phyloP scores from a whole-genome alignment of 2,329 filamentous ascomycete species.

The Exophiala mesophila region DNA sequence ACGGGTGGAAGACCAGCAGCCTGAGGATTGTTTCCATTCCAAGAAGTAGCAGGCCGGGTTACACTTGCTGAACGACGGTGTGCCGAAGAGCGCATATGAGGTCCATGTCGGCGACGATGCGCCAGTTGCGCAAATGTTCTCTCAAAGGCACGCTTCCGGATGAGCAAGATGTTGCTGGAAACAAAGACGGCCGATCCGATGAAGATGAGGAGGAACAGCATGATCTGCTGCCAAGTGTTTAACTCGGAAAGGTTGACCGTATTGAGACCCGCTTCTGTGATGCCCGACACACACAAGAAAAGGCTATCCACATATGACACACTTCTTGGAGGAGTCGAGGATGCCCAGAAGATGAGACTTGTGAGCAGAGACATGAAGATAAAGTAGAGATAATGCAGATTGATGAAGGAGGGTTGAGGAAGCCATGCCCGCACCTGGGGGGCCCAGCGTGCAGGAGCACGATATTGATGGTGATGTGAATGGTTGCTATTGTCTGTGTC shows the following conservation, averaged over 20 bases:
- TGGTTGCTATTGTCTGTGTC: too few relatives aligned
- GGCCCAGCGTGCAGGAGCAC: too few relatives aligned
- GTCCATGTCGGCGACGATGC: slow-evolving; percentile 8
- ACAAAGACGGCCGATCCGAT: slow-evolving; percentile 45
- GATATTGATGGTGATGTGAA: too few relatives aligned
- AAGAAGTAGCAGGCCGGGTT: too few relatives aligned
- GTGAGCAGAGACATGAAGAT: slow-evolving; percentile 39
- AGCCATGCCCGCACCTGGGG: not conserved
- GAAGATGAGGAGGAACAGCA: slow-evolving; percentile 45
- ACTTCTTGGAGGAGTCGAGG: slow-evolving; percentile 39
- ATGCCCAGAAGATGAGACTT: slow-evolving; percentile 45
- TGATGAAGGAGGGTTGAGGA: slow-evolving; percentile 33
- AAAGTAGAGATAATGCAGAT: slow-evolving; percentile 45
- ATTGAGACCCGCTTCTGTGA: slow-evolving; percentile 46
- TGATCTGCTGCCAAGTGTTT: slow-evolving; percentile 45
- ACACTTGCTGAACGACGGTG: too few relatives aligned
- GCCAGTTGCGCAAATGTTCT: slow-evolving; percentile 24
- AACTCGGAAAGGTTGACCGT: slow-evolving; percentile 45
- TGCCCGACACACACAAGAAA: slow-evolving; percentile 44
- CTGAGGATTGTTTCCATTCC: too few relatives aligned
- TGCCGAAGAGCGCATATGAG: slow-evolving; percentile 1
- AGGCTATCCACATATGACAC: slow-evolving; percentile 44
- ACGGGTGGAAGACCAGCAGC: too few relatives aligned
- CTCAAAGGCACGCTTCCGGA: slow-evolving; percentile 35
- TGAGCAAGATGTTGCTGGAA: slow-evolving; percentile 39